Percentiles rank a stretch among this genome's conserved stretches.
Conservation (phyloP, 140 eudicot genomes). For the Bidens hawaiensis region DNA sequence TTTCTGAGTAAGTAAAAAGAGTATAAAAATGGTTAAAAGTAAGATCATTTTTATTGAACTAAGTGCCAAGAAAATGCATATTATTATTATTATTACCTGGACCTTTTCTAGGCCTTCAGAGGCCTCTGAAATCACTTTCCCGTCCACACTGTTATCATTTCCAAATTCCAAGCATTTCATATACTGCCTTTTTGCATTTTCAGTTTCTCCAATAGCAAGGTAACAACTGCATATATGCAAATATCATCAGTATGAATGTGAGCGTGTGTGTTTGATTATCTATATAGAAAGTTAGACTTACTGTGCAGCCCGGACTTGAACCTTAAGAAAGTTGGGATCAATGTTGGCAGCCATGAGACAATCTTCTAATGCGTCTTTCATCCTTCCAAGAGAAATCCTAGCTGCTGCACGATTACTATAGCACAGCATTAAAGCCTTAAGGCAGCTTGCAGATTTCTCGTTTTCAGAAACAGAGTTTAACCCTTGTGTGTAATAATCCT, state of each 20-base stretch:
- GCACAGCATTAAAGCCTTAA: conserved; percentile 74
- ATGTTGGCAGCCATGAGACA: conserved; percentile 71
- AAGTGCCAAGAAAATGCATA: too few relatives aligned
- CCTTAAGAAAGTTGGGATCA: conserved; percentile 76
- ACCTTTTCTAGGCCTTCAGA: conserved; percentile 89
- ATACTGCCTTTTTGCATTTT: conserved; percentile 57
- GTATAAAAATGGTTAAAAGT: not conserved
- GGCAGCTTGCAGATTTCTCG: conserved; percentile 66
- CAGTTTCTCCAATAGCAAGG: conserved; percentile 88
- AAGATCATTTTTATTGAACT: too few relatives aligned
- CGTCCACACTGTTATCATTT: conserved; percentile 47
- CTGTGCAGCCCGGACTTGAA: conserved; percentile 87
- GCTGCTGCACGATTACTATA: conserved; percentile 96
- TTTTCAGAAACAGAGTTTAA: conserved; percentile 61
- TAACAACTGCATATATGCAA: conserved; percentile 51
- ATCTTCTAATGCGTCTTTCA: conserved; percentile 82
- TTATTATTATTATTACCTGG: conserved; percentile 50
- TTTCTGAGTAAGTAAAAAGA: conserved; percentile 48
- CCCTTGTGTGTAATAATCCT: conserved; percentile 79
- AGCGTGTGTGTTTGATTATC: not conserved
- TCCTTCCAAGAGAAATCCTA: conserved; percentile 78
- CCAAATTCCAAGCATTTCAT: conserved; percentile 66
- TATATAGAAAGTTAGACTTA: conserved; percentile 29
- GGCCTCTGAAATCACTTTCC: conserved; percentile 62
- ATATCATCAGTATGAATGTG: not conserved